A percentile compares a stretch with the other conserved stretches of the same genome.
These are phyloP conservation scores for Penicillium paradoxum DNA, from an alignment of 495 filamentous ascomycete genomes.

Conservation along the genomic window DNA sequence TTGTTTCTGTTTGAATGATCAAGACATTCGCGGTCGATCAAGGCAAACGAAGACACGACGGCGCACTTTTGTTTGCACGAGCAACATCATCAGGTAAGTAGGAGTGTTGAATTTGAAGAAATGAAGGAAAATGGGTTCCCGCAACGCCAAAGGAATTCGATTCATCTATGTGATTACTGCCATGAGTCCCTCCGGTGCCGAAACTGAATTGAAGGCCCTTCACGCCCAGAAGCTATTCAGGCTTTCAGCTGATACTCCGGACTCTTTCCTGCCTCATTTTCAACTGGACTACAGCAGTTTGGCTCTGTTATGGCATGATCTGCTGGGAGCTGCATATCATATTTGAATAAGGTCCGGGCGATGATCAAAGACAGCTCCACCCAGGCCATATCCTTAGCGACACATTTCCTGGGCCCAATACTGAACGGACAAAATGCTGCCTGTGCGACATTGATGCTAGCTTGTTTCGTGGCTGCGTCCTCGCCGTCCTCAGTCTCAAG, in stretches of 20 bases:
- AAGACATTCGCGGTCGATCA: background rate
- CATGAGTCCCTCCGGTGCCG: background rate
- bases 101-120: too few species aligned
- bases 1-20: background rate
- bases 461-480: too few species aligned
- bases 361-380: constrained; percentile 36
- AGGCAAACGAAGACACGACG: background rate
- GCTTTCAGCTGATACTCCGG: background rate
- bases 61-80: background rate
- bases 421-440: constrained; percentile 54
- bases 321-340: constrained; percentile 16
- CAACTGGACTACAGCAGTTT: background rate
- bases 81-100: too few species aligned
- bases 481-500: too few species aligned
- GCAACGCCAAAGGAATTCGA: too few species aligned
- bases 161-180: too few species aligned
- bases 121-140: too few species aligned
- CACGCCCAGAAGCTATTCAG: background rate
- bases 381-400: constrained; percentile 55
- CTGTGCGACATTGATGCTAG: background rate
- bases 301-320: background rate
- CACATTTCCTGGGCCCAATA: constrained; percentile 52
- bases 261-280: background rate
- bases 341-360: constrained; percentile 12
- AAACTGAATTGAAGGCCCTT: background rate